These are phyloP conservation scores for Botrytis medusae DNA, from an alignment of 2,329 filamentous ascomycete species.

Conservation along the genomic window DNA sequence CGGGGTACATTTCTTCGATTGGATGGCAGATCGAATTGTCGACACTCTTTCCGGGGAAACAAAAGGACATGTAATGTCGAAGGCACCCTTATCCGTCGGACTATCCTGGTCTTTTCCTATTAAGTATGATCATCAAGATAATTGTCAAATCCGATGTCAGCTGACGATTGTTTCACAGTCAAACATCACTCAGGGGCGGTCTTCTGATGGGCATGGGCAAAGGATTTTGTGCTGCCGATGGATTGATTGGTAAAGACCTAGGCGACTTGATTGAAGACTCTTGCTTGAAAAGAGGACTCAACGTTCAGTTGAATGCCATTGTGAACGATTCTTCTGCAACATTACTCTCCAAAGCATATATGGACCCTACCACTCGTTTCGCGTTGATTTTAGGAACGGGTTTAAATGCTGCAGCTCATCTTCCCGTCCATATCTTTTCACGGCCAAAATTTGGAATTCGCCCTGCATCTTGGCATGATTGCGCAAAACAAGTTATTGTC, in stretches of 20 bases:
- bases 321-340: constrained; percentile 69
- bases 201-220: constrained; percentile 65
- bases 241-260: constrained; percentile 59
- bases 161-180: constrained; percentile 46
- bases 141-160: constrained; percentile 26
- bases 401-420: constrained; percentile 63
- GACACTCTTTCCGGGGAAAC: constrained; percentile 53
- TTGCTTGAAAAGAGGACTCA: constrained; percentile 49
- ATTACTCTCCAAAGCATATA: constrained; percentile 60
- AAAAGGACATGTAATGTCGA: constrained; percentile 41
- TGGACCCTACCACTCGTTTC: constrained; percentile 58
- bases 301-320: constrained; percentile 59
- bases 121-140: constrained; percentile 50
- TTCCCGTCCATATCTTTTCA: constrained; percentile 58
- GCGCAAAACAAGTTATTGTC: constrained; percentile 62
- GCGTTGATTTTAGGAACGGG: constrained; percentile 67
- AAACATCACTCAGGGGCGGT: constrained; percentile 62
- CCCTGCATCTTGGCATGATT: constrained; percentile 55
- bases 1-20: constrained; percentile 64
- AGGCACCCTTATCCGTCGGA: constrained; percentile 54
- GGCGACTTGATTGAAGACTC: constrained; percentile 57
- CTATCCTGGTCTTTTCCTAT: constrained; percentile 71
- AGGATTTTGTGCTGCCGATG: constrained; percentile 59
- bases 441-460: constrained; percentile 57
- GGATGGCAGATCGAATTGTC: constrained; percentile 62